These are phyloP conservation scores for Colletotrichum agaves DNA, from an alignment of 2,329 filamentous ascomycete genomes.

Conservation along the genomic window DNA sequence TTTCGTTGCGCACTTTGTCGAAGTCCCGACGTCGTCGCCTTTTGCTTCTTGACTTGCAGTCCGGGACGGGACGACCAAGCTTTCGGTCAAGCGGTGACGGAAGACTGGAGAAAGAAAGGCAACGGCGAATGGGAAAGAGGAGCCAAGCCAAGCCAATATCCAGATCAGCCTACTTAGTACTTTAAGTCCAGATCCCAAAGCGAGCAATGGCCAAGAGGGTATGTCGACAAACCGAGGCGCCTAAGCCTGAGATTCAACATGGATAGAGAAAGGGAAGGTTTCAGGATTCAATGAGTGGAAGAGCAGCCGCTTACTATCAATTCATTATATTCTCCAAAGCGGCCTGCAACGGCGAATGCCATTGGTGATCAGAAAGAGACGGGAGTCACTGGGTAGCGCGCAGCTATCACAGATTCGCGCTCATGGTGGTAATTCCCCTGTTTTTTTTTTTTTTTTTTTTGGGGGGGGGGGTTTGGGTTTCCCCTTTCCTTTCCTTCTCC, in stretches of 20 bases:
- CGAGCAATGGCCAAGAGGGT: neutral
- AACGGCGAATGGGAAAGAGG: neutral
- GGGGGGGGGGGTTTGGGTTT: too few relatives aligned
- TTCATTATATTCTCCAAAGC: slow-evolving; percentile 13
- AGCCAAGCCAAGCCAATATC: slow-evolving; percentile 7
- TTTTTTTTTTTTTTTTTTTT: too few relatives aligned
- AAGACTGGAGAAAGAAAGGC: slow-evolving; percentile 1
- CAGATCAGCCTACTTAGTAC: slow-evolving; percentile 1
- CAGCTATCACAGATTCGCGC: slow-evolving; percentile 18
- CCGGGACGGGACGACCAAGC: slow-evolving; percentile 3
- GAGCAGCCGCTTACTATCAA: slow-evolving; percentile 26
- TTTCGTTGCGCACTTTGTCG: slow-evolving; percentile 8
- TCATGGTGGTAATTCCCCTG: neutral
- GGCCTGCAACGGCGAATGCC: slow-evolving; percentile 7
- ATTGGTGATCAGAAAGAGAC: slow-evolving; percentile 14
- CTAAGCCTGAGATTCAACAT: neutral
- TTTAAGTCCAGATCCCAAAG: neutral
- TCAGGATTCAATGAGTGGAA: neutral
- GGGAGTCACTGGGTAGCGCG: neutral
- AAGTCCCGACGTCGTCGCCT: neutral
- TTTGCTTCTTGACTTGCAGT: neutral
- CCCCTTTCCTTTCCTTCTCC: neutral
- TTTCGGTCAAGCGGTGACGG: neutral
- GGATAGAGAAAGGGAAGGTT: slow-evolving; percentile 6
- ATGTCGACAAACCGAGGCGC: neutral